Base-by-base conservation (phyloP, 345 rosid species). In the Eucalyptus rudis region DNA sequence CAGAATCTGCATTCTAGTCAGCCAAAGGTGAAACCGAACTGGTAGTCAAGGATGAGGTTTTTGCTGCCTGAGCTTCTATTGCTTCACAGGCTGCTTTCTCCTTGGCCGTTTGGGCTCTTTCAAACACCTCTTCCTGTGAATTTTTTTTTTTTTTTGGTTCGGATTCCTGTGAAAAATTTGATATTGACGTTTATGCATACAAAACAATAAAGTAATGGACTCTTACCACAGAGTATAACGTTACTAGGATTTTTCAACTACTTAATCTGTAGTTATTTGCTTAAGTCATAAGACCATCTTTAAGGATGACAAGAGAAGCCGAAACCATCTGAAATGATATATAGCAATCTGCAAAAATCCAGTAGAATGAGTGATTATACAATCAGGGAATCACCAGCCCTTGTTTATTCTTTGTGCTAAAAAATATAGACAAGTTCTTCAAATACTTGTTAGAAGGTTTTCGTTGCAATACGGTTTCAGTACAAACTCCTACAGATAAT, bases 71-170 rank as follows among this genome's bases (percentile, higher is more conserved):
- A 25, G 92, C 92, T 86, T 94, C 97, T 93, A 90, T 62, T 51
- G 95, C 90, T 89, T 97, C 98, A 3, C 93, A 90, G 27, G 98
- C 97, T 58, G 99, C 96, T 91, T 89, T 91, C 79, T 95, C 96
- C 90, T 97, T 95, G 50, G 99, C 96, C 89, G 71, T 94, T 90
- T 93, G 94, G 43, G 99, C 98, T 90, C 97, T 93, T 91, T 94
- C 96, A 49, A 95, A 90, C 86, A 96, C 96, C 90, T 96, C 99
- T 85, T 93, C 97, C 97, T 96, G 93, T 91, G 83, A 76, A 76
- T 4, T 36, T 36, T 36, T 36, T 36, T 36, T 36, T 36, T 36
- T 36, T 36, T 36, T 36, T 36, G 40, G 40, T 36, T 36, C 40
- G 40, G 40, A 36, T 85, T 93, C 97, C 97, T 96, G 93, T 91